phyloP scores from a whole-genome alignment of 2,329 filamentous ascomycete species.

The Stagonosporopsis tanaceti region DNA sequence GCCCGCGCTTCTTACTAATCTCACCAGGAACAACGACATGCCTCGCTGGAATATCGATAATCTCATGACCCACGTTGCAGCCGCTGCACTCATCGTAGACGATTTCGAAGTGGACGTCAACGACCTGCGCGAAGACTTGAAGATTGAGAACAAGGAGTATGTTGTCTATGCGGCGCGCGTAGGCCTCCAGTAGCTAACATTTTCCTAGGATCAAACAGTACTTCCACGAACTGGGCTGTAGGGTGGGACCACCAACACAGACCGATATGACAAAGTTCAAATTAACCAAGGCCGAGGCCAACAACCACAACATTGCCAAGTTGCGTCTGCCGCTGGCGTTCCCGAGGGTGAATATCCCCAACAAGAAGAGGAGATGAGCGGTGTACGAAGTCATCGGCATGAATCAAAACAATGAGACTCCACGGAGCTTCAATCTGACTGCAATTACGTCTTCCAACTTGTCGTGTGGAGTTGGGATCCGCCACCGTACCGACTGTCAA shows the following conservation, averaged over 20 bases:
- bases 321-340: conserved; percentile 83
- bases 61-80: conserved; percentile 76
- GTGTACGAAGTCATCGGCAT: conserved; percentile 2
- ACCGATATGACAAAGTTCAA: conserved; percentile 60
- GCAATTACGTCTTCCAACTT: background rate
- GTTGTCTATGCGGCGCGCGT: conserved; percentile 9
- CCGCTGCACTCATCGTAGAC: conserved; percentile 74
- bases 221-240: conserved; percentile 78
- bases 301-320: conserved; percentile 71
- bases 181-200: conserved; percentile 18
- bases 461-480: conserved; percentile 5
- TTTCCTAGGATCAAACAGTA: conserved; percentile 67
- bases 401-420: conserved; percentile 8
- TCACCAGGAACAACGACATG: conserved; percentile 58
- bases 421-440: conserved; percentile 7
- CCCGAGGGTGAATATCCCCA: conserved; percentile 64
- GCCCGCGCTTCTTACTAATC: conserved; percentile 20
- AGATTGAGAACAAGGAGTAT: conserved; percentile 72
- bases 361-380: conserved; percentile 28
- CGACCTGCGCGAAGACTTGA: conserved; percentile 74
- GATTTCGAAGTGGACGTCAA: conserved; percentile 76
- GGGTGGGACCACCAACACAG: conserved; percentile 59
- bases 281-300: conserved; percentile 67
- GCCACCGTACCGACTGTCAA: background rate
- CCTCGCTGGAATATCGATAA: conserved; percentile 76